Base-by-base conservation (phyloP, 2,329 filamentous ascomycete species). In the Orbilia quercus region DNA sequence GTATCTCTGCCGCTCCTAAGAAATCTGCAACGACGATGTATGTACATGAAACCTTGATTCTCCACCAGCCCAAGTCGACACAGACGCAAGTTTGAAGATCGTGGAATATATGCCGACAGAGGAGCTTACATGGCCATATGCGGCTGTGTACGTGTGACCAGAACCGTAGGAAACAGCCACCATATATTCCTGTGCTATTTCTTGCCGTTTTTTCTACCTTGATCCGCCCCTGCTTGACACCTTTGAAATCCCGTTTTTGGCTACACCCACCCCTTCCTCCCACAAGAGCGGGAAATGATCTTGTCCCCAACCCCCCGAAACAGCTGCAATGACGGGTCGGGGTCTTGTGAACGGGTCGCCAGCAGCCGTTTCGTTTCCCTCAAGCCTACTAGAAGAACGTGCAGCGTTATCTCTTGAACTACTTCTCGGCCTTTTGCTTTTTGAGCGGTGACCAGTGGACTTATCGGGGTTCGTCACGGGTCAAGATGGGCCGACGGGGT, bases 61-160 rank as follows among this genome's bases (percentile, higher is more conserved):
- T n/a, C 16, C 31, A n/a, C 40, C 31, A 53, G 40, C 38, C 20
- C n/a, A 9, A 7, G n/a, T 11, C 40, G 38, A 34, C 47, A 48
- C 60, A 64, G 28, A 47, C 28, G 9, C 44, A 31, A 20, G 50
- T 65, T 57, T 48, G 60, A 57, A 57, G 42, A 55, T 55, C 59
- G 25, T 36, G 23, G 45, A 23, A 20, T 18, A 45, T 22, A 47
- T 47, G 5, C 25, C 18, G 44, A 54, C 25, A 18, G 9, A 18
- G 47, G 31, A 34, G 28, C n/a, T 20, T 40, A 34, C 45, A 44
- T 28, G 16, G 45, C n/a, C n/a, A n/a, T n/a, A n/a, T n/a, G n/a
- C n/a, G n/a, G n/a, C n/a, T n/a, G n/a, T n/a, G n/a, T n/a, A n/a
- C 45, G 53, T 67, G 53, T 57, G 45, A 67, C 44, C 55, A 50